Evolutionary conservation across 169 alveolate species (phyloP).

Genomic region (Babesia gibsoni): DNA sequence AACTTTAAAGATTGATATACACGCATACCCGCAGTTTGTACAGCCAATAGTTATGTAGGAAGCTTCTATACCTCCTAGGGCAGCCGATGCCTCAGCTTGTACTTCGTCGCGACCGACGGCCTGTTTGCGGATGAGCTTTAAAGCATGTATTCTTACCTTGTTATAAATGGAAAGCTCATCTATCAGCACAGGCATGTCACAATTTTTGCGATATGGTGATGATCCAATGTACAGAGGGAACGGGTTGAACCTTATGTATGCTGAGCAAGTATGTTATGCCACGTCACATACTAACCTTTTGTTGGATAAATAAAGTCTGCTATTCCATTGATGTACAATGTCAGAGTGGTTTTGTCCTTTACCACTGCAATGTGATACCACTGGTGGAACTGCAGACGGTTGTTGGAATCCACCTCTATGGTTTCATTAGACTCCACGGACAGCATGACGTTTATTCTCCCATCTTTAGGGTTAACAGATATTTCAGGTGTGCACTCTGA

Average conservation of each 20-base stretch:
- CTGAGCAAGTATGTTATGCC: constrained; percentile 6
- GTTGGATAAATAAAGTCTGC: constrained; percentile 39
- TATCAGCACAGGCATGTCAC: constrained; percentile 82
- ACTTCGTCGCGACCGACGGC: constrained; percentile 65
- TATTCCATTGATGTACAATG: constrained; percentile 55
- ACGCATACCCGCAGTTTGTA: constrained; percentile 79
- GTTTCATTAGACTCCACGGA: constrained; percentile 58
- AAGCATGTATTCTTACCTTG: too few relatives aligned
- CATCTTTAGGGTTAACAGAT: constrained; percentile 80
- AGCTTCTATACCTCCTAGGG: constrained; percentile 82
- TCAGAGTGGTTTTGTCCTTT: constrained; percentile 23
- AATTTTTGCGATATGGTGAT: constrained; percentile 75
- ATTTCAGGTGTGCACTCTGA: constrained; percentile 85
- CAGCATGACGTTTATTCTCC: constrained; percentile 70
- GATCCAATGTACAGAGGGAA: constrained; percentile 83
- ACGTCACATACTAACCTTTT: constrained; percentile 23
- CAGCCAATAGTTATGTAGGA: constrained; percentile 83
- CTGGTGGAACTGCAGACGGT: constrained; percentile 70
- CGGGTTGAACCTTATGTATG: constrained; percentile 52
- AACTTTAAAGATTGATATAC: not conserved
- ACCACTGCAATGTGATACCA: constrained; percentile 83
- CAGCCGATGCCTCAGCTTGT: constrained; percentile 67
- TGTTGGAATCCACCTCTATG: constrained; percentile 71
- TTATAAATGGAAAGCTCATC: constrained; percentile 79
- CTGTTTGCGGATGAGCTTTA: too few relatives aligned